phyloP scores from a whole-genome alignment of 805 yeast genomes.

The Kuraishia borneana region DNA sequence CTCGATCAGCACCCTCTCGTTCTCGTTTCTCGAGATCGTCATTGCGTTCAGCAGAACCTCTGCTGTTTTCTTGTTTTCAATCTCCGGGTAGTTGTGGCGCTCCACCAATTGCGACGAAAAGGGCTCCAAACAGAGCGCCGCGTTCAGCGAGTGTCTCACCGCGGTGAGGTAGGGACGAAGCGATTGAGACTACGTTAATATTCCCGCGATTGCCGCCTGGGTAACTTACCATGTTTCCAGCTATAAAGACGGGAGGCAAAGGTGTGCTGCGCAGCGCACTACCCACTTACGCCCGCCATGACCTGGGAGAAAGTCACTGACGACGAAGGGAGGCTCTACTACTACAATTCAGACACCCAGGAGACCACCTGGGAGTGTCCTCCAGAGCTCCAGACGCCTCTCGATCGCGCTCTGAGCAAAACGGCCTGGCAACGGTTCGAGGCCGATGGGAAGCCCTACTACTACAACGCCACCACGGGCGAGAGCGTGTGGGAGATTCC shows the following conservation, averaged over 20 bases:
- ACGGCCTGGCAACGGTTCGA: constrained; percentile 43
- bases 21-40: constrained; percentile 85
- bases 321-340: constrained; percentile 59
- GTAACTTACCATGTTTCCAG: not conserved
- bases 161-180: constrained; percentile 90
- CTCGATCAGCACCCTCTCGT: constrained; percentile 86
- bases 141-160: constrained; percentile 86
- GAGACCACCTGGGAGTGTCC: constrained; percentile 83
- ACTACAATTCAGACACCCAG: constrained; percentile 52
- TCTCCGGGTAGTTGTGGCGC: constrained; percentile 95
- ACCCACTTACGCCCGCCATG: constrained; percentile 6
- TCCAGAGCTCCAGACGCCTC: constrained; percentile 28
- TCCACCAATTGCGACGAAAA: constrained; percentile 93
- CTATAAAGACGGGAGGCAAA: not conserved
- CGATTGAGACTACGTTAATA: constrained; percentile 70
- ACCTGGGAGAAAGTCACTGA: constrained; percentile 58
- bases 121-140: constrained; percentile 85
- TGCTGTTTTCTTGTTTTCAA: constrained; percentile 74
- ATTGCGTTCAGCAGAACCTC: constrained; percentile 84
- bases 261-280: not conserved
- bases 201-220: not conserved
- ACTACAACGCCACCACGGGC: constrained; percentile 51
- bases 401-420: constrained; percentile 30
- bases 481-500: constrained; percentile 83
- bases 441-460: constrained; percentile 47